A percentile compares a stretch with the other conserved stretches of the same genome.
Conservation (phyloP, 2,329 filamentous ascomycete species). For the Sporothrix curviconia region DNA sequence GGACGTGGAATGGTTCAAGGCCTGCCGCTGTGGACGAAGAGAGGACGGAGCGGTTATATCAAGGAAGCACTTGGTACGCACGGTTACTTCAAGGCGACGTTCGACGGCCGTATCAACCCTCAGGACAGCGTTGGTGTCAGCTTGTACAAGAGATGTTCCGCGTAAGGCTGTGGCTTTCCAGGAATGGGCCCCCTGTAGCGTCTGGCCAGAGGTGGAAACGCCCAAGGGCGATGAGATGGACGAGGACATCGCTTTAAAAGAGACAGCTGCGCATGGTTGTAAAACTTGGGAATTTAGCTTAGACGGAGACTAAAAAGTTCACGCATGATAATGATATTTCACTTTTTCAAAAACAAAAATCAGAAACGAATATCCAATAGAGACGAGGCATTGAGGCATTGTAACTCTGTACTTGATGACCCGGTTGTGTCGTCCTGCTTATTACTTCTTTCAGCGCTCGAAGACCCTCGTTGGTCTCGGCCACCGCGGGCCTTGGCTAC, state of each 20-base stretch:
- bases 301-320: conserved; percentile 8
- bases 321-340: conserved; percentile 16
- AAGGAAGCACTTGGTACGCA: conserved; percentile 94
- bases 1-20: conserved; percentile 97
- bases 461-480: conserved; percentile 49
- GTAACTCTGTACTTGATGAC: no score
- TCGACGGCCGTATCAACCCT: conserved; percentile 92
- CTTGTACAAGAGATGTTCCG: conserved; percentile 78
- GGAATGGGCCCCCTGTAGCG: conserved; percentile 32
- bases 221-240: conserved; percentile 40
- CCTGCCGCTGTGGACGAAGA: conserved; percentile 89
- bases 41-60: conserved; percentile 82
- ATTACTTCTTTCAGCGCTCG: conserved; percentile 35
- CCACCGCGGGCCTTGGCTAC: conserved; percentile 48
- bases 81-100: conserved; percentile 99
- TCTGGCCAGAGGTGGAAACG: conserved; percentile 21
- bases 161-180: conserved; percentile 51
- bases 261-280: background rate
- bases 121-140: conserved; percentile 91
- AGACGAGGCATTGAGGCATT: no score
- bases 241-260: conserved; percentile 27
- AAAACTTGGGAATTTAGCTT: background rate
- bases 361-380: no score
- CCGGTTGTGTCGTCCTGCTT: no score
- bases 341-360: no score